Base-by-base conservation (phyloP, 768 basidiomycete genomes). In the Baorangia bicolor region DNA sequence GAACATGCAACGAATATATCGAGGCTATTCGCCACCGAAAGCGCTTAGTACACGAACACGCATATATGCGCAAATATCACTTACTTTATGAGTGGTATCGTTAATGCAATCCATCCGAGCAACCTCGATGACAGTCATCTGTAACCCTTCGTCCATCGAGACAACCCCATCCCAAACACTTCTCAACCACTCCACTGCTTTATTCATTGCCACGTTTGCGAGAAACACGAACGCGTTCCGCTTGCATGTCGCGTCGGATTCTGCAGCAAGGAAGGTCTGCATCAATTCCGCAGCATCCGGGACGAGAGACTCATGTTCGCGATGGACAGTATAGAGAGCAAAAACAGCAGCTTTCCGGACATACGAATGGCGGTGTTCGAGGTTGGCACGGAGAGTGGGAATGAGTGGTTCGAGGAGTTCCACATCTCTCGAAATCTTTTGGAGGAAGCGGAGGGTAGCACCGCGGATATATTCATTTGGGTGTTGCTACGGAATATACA, bases 391-490 rank as follows among this genome's bases (percentile, higher is more conserved):
- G 69, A 92, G 93, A 39, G 88, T 94, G 13, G 97, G 97, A 56
- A 98, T 83, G 58, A 98, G 84, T 25, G 97, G 97, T 76, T 98
- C 97, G 25, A 98, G 83, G 13, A 98, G 84, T 71, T 99, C 97
- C 4, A 85, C 78, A 63, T 98, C 97, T 72, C 90, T 89, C 18
- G 89, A 81, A 49, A 99, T 89, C 78, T 99, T 99, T 75, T 96
- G 92, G 13, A 98, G 81, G 76, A 95, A 96, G 25, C 97, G 89
- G 33, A 98, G 84, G 12, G 93, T 95, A n/a, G 94, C 92, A 42
- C 97, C 97, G 35, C 97, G 91, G 65, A 99, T 97, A 72, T 98
- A 99, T 78, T 99, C 97, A 66, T 99, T 98, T 10, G 96, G 95
- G 67, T 99, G 97, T 94, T 98, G 95, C 91, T 95, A 59, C 7